Conservation (phyloP, 2,329 filamentous ascomycete species). For the Fusarium domesticum region DNA sequence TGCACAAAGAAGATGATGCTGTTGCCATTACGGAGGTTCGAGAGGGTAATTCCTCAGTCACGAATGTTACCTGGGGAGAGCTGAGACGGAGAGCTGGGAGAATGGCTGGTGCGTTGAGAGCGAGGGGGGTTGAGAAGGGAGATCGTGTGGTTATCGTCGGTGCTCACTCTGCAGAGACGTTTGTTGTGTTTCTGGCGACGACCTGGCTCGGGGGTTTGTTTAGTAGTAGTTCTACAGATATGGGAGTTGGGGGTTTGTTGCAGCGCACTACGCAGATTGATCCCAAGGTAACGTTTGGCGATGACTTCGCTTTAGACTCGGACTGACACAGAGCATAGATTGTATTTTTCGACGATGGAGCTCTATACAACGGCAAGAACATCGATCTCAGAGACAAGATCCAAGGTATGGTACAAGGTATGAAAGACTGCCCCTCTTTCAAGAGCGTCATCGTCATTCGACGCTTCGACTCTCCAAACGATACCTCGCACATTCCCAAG, state of each 20-base stretch:
- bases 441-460: constrained; percentile 62
- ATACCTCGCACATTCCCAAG: constrained; percentile 52
- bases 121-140: constrained; percentile 63
- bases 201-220: constrained; percentile 72
- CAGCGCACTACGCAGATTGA: constrained; percentile 72
- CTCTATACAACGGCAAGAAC: constrained; percentile 75
- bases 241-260: constrained; percentile 74
- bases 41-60: constrained; percentile 58
- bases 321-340: constrained; percentile 41
- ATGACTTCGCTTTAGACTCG: too few relatives aligned
- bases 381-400: constrained; percentile 74
- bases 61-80: constrained; percentile 64
- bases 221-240: constrained; percentile 74
- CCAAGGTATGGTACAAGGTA: constrained; percentile 62
- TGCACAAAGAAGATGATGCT: constrained; percentile 66
- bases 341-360: constrained; percentile 79
- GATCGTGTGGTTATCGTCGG: constrained; percentile 75
- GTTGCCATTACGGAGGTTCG: constrained; percentile 71
- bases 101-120: constrained; percentile 64
- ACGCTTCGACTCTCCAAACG: constrained; percentile 59
- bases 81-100: constrained; percentile 57
- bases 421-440: constrained; percentile 61
- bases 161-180: constrained; percentile 71
- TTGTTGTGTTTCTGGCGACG: constrained; percentile 67
- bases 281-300: constrained; percentile 54